Evolutionary conservation across 306 rosid species (phyloP).

Genomic region (Arachis stenosperma): DNA sequence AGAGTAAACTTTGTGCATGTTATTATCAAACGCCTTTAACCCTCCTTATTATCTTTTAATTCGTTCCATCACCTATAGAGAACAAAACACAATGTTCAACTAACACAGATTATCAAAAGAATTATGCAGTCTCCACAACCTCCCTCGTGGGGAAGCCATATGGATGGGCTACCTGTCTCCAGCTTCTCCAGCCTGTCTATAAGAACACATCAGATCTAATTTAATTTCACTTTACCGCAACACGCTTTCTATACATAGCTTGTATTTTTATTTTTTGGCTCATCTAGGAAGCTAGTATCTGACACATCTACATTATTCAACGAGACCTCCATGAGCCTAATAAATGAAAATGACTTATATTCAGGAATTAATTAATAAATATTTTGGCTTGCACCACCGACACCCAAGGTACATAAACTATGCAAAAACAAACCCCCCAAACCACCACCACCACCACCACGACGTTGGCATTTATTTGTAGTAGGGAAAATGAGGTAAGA

Average conservation of each 20-base stretch:
- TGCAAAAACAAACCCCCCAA: constrained; percentile 27
- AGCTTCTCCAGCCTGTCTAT: constrained; percentile 75
- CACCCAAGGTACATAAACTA: constrained; percentile 41
- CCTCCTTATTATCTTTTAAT: constrained; percentile 13
- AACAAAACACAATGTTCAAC: constrained; percentile 38
- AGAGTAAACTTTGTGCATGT: constrained; percentile 9
- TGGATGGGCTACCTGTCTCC: constrained; percentile 51
- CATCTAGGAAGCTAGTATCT: constrained; percentile 38
- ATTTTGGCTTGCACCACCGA: constrained; percentile 64
- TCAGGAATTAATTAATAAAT: constrained; percentile 28
- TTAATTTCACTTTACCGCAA: constrained; percentile 37
- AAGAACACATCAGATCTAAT: constrained; percentile 43
- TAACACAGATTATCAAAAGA: constrained; percentile 15
- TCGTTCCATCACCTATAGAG: constrained; percentile 4
- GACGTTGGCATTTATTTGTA: constrained; percentile 43
- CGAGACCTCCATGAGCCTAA: constrained; percentile 48
- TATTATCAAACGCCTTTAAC: constrained; percentile 8
- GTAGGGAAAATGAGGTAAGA: constrained; percentile 29
- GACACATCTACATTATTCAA: constrained; percentile 46
- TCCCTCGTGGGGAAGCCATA: constrained; percentile 56
- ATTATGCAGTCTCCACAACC: constrained; percentile 36
- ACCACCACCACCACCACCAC: constrained; percentile 8
- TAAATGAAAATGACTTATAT: constrained; percentile 38
- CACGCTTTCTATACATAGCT: constrained; percentile 20
- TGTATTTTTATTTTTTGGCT: constrained; percentile 33